phyloP scores from a whole-genome alignment of 306 rosid genomes.

The Gastrolobium bilobum region DNA sequence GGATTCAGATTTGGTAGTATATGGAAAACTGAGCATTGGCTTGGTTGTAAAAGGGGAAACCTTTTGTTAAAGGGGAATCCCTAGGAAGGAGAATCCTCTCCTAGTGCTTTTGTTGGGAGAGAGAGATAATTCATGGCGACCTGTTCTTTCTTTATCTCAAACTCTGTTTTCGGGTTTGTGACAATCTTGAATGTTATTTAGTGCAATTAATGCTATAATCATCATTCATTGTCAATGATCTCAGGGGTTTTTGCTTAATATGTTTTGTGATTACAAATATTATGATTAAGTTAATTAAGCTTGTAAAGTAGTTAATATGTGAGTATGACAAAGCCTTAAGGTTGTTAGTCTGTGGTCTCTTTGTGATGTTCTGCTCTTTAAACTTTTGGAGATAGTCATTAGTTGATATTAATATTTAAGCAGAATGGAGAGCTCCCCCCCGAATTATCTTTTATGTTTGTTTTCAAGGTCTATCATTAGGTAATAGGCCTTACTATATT shows the following conservation, averaged over 20 bases:
- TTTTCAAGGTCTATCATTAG: not conserved
- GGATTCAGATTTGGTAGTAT: too few species aligned
- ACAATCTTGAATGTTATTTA: not conserved
- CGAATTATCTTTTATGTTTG: not conserved
- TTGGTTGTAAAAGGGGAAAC: too few species aligned
- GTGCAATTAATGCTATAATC: slow-evolving; percentile 1
- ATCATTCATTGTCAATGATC: not conserved
- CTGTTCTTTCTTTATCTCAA: too few species aligned
- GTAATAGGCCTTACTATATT: not conserved
- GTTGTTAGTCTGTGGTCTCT: slow-evolving; percentile 2
- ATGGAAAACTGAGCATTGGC: too few species aligned
- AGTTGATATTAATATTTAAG: slow-evolving; percentile 28
- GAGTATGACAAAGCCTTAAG: not conserved
- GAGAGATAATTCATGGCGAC: too few species aligned
- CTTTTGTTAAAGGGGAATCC: too few species aligned
- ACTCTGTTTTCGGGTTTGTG: too few species aligned
- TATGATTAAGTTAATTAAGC: not conserved
- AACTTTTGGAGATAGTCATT: not conserved
- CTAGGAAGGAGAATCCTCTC: too few species aligned
- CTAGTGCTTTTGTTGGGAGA: too few species aligned
- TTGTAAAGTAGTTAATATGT: not conserved
- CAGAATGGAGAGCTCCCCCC: not conserved
- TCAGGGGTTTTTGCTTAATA: not conserved
- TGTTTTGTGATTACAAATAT: not conserved
- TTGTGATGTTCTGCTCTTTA: slow-evolving; percentile 7